Conservation (phyloP, 805 yeast species). For the Cyberlindnera mycetangii region DNA sequence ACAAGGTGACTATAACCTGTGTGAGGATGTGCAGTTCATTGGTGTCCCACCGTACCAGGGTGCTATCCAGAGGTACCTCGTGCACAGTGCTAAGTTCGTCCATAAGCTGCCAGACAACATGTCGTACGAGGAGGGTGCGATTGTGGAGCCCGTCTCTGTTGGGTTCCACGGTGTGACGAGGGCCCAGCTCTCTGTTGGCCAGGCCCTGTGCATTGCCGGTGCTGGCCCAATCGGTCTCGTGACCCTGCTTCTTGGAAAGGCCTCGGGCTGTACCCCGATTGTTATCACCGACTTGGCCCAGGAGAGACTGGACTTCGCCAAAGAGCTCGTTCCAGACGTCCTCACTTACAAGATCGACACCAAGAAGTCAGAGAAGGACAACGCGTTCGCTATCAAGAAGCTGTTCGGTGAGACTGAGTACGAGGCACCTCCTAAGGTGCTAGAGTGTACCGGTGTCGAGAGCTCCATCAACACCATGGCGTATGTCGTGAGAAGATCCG, state of each 20-base stretch:
- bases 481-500: slow-evolving; percentile 46
- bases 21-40: slow-evolving; percentile 36
- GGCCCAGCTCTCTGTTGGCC: slow-evolving; percentile 46
- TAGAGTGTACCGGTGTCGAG: slow-evolving; percentile 57
- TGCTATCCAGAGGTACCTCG: slow-evolving; percentile 37
- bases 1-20: slow-evolving; percentile 40
- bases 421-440: slow-evolving; percentile 40
- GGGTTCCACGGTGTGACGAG: slow-evolving; percentile 50
- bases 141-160: slow-evolving; percentile 54
- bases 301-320: slow-evolving; percentile 45
- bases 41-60: slow-evolving; percentile 40
- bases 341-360: slow-evolving; percentile 41
- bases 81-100: slow-evolving; percentile 33
- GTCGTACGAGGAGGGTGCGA: slow-evolving; percentile 51
- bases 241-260: slow-evolving; percentile 45
- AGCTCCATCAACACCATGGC: slow-evolving; percentile 44
- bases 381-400: slow-evolving; percentile 36
- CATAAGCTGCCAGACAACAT: slow-evolving; percentile 39
- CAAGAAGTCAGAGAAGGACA: slow-evolving; percentile 32
- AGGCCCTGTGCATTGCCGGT: slow-evolving; percentile 47
- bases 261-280: slow-evolving; percentile 52
- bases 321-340: slow-evolving; percentile 43
- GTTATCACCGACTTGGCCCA: slow-evolving; percentile 47
- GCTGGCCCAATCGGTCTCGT: slow-evolving; percentile 62
- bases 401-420: slow-evolving; percentile 36